phyloP scores from a whole-genome alignment of 192 early-diverging fungal genomes.

The Lobulomyces angularis region DNA sequence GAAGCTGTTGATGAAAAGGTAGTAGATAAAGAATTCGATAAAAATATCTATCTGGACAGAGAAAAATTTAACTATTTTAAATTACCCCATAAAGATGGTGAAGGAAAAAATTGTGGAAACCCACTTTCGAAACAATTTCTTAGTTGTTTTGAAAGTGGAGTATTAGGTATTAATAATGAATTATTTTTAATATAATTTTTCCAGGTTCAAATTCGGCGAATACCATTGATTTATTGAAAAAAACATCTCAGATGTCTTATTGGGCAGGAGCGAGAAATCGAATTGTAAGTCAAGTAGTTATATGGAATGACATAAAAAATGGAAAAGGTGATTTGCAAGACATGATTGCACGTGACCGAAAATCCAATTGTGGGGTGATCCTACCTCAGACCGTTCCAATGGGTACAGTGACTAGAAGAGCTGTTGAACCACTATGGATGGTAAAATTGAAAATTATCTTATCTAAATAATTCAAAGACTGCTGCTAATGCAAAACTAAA shows the following conservation, averaged over 20 bases:
- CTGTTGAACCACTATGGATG: conserved; percentile 87
- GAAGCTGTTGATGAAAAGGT: neutral
- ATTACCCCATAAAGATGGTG: conserved; percentile 81
- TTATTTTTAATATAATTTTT: too few relatives aligned
- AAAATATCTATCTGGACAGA: conserved; percentile 14
- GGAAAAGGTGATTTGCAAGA: too few relatives aligned
- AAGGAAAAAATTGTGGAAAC: conserved; percentile 62
- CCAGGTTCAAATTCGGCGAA: too few relatives aligned
- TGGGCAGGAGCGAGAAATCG: conserved; percentile 80
- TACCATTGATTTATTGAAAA: too few relatives aligned
- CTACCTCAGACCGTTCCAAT: conserved; percentile 81
- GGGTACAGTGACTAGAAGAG: conserved; percentile 92
- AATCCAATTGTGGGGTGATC: conserved; percentile 78
- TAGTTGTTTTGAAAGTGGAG: conserved; percentile 62
- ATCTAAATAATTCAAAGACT: too few relatives aligned
- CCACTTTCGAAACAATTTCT: conserved; percentile 79
- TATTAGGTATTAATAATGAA: too few relatives aligned
- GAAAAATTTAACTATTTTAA: conserved; percentile 41
- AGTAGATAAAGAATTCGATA: conserved; percentile 32
- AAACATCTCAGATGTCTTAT: conserved; percentile 73
- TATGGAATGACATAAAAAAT: conserved; percentile 62
- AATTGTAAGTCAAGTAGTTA: conserved; percentile 71
- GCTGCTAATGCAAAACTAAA: conserved; percentile 83
- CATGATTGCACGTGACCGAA: too few relatives aligned
- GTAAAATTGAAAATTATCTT: too few relatives aligned